Base-by-base conservation (phyloP, 1,139 yeast species). In the Geotrichum citri-aurantii region DNA sequence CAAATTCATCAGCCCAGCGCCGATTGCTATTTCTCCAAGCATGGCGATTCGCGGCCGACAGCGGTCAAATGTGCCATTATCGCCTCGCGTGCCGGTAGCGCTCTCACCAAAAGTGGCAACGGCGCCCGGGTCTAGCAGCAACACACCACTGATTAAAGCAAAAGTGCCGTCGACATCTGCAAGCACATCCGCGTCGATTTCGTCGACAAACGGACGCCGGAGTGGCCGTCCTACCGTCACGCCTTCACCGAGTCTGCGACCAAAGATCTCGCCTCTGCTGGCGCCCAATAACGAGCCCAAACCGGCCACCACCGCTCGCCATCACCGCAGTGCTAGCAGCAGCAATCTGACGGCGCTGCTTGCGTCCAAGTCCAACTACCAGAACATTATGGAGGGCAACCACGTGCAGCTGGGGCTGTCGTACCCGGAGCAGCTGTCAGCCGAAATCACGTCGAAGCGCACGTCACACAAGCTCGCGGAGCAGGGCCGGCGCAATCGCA, bases 381-480 rank as follows among this genome's bases (percentile, higher is more conserved):
- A 76, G 62, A 73, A 74, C 63, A 74, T 76, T 42, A 68, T 76
- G n/a, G 79, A 76, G 57, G 79, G 79, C 46, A 74, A 71, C 27
- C 78, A 76, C 65, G 69, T 65, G 56, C 76, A 73, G 55, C 68
- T 76, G 21, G 79, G 78, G 1, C 66, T 76, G 33, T 64, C 72
- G 33, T 73, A 75, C 55, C 78, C 79, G 1, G 77, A 73, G 56
- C 73, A 73, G 19, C 65, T 76, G 54, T 68, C 74, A 26, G 71
- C 72, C 7, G 77, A 75, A 49, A 63, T 76, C 59, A 73, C 77
- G 19, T 71, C 75, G 26, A 76, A 76, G 63, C 71, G 77, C 55
- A 87, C 93, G 4, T 85, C 88, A 27, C 99, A 93, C 73, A 92
- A 93, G 69, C 79, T 89, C 29, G 98, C 99, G 0, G 99, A 93